A percentile compares a stretch with the other conserved stretches of the same genome.
Conservation (phyloP, 208 protist genomes). For the Wallacemonas sp. region DNA sequence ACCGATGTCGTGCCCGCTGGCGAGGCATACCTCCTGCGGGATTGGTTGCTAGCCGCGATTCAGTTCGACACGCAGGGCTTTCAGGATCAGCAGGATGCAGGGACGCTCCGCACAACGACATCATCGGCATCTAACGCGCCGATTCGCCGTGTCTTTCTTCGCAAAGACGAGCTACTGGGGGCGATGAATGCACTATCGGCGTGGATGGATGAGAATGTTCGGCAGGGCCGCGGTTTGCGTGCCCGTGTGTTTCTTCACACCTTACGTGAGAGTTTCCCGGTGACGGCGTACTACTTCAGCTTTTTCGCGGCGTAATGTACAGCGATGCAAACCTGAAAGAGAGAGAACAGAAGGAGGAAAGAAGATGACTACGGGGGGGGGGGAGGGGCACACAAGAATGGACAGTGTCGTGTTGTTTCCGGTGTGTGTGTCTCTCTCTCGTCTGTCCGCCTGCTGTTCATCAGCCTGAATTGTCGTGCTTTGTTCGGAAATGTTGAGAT, state of each 20-base stretch:
- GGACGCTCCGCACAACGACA: conserved; percentile 20
- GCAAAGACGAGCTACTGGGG: conserved; percentile 18
- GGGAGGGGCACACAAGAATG: too few relatives aligned
- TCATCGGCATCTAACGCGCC: conserved; percentile 29
- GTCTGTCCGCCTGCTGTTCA: too few relatives aligned
- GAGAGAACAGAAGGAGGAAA: background rate
- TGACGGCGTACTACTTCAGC: conserved; percentile 46
- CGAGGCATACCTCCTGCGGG: conserved; percentile 45
- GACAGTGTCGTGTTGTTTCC: background rate
- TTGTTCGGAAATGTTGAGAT: too few relatives aligned
- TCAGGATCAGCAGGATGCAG: conserved; percentile 19
- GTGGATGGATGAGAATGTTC: conserved; percentile 30
- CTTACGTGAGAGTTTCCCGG: conserved; percentile 37
- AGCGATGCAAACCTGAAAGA: too few relatives aligned
- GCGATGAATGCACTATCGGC: conserved; percentile 21
- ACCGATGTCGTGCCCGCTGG: conserved; percentile 30
- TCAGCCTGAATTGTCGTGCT: too few relatives aligned
- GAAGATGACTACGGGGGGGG: too few relatives aligned
- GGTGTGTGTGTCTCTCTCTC: background rate
- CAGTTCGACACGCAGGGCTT: conserved; percentile 26
- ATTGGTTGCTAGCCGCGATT: conserved; percentile 34
- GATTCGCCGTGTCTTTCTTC: conserved; percentile 29
- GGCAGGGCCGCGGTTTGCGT: conserved; percentile 13
- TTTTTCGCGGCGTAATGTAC: conserved; percentile 16
- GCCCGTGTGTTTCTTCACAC: conserved; percentile 27